These are phyloP conservation scores for Cytospora chrysosperma DNA, from an alignment of 2,329 filamentous ascomycete genomes.

Conservation along the genomic window DNA sequence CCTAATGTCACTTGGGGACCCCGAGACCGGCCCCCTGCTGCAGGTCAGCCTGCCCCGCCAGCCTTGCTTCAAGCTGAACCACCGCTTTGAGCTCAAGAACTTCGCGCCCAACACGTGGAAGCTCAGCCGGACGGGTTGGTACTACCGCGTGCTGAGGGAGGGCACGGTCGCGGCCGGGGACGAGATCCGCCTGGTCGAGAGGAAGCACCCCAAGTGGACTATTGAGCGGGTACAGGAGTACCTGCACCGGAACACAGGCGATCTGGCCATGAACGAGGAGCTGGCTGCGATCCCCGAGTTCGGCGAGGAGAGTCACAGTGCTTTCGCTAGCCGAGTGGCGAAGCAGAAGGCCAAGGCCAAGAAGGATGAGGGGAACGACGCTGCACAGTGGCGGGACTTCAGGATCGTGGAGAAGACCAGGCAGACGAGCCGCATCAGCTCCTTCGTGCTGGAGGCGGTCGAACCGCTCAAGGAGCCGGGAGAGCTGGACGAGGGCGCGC, in stretches of 20 bases:
- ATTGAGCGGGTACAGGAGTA: conserved; percentile 63
- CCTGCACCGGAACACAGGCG: conserved; percentile 52
- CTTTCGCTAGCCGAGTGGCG: conserved; percentile 52
- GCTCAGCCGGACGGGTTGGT: conserved; percentile 62
- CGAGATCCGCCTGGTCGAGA: conserved; percentile 53
- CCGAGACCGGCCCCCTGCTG: conserved; percentile 42
- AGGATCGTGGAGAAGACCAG: conserved; percentile 48
- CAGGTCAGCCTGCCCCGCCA: conserved; percentile 62
- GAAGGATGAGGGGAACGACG: conserved; percentile 29
- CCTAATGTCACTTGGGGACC: conserved; percentile 50
- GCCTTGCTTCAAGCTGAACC: conserved; percentile 69
- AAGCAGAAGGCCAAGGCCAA: conserved; percentile 37
- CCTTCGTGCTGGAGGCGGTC: conserved; percentile 51
- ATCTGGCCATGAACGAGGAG: conserved; percentile 51
- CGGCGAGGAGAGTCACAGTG: conserved; percentile 46
- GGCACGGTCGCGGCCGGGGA: conserved; percentile 58
- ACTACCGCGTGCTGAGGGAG: conserved; percentile 59
- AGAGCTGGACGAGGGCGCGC: conserved; percentile 44
- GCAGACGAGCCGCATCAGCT: conserved; percentile 51
- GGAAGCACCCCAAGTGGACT: conserved; percentile 59
- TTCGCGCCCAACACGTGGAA: conserved; percentile 59
- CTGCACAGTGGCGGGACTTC: conserved; percentile 43
- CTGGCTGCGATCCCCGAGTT: conserved; percentile 52
- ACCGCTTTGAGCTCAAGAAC: conserved; percentile 62
- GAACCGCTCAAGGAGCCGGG: conserved; percentile 36